These are phyloP conservation scores for Phialophora chinensis DNA, from an alignment of 2,329 filamentous ascomycete genomes.

Conservation along the genomic window DNA sequence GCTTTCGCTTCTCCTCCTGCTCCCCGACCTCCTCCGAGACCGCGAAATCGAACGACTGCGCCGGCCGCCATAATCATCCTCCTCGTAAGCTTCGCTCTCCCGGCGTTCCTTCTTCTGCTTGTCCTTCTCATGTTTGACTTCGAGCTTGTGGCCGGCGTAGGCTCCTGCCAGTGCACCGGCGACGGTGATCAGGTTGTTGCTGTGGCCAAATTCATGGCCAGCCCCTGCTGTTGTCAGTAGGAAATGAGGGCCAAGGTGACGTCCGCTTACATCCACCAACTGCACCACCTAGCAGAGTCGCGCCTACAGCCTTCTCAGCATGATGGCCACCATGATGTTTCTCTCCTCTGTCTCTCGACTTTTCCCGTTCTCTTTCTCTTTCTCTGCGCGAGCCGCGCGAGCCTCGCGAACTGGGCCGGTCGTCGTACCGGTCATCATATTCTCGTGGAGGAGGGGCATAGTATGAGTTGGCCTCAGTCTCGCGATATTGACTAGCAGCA, in stretches of 20 bases:
- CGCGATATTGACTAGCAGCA: conserved; percentile 32
- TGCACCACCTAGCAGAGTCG: conserved; percentile 47
- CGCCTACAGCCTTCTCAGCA: conserved; percentile 46
- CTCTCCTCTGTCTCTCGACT: conserved; percentile 26
- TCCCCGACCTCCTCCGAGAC: conserved; percentile 23
- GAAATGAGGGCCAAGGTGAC: neutral
- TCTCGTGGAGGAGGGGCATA: conserved; percentile 24
- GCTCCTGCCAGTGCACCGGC: conserved; percentile 33
- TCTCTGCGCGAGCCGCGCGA: conserved; percentile 28
- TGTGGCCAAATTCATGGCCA: conserved; percentile 37
- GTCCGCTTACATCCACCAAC: conserved; percentile 44
- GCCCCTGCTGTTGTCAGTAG: conserved; percentile 27
- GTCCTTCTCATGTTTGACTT: conserved; percentile 36
- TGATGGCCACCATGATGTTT: conserved; percentile 38
- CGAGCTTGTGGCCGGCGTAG: conserved; percentile 37
- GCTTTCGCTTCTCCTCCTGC: conserved; percentile 27
- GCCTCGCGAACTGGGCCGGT: conserved; percentile 28
- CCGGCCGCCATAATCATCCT: conserved; percentile 23
- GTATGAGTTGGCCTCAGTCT: conserved; percentile 28
- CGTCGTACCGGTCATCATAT: conserved; percentile 24
- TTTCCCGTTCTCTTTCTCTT: conserved; percentile 21
- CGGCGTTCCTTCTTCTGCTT: conserved; percentile 30
- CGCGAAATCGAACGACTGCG: conserved; percentile 26
- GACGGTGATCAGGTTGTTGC: conserved; percentile 29
- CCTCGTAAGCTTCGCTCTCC: conserved; percentile 23